Percentiles rank a stretch among this genome's conserved stretches.
Evolutionary conservation across 257 asterid species (phyloP).

Genomic region (Solanum verrucosum): DNA sequence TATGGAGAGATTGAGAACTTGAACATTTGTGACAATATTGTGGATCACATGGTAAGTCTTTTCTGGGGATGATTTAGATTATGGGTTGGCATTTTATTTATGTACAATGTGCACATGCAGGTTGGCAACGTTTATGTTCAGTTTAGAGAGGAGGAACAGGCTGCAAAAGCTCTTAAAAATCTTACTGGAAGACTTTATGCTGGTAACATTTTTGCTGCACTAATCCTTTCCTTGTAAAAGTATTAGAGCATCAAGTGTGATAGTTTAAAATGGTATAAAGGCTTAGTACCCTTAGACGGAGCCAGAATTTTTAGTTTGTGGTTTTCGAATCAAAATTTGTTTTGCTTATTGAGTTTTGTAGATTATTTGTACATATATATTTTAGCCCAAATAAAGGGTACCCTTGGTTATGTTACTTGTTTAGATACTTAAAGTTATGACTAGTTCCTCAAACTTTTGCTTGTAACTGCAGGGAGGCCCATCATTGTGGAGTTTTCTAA

Average conservation of each 20-base stretch:
- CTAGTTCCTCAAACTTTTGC: background rate
- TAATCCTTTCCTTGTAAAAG: background rate
- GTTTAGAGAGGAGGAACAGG: slow-evolving; percentile 23
- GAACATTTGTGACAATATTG: slow-evolving; percentile 24
- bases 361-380: background rate
- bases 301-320: background rate
- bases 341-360: background rate
- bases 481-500: slow-evolving; percentile 95
- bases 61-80: background rate
- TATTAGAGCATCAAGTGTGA: background rate
- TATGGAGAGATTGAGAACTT: slow-evolving; percentile 21
- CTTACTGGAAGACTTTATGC: slow-evolving; percentile 1
- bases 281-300: background rate
- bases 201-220: background rate
- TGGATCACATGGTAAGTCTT: slow-evolving; percentile 17
- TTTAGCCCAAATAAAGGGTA: background rate
- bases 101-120: background rate
- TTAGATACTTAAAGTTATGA: background rate
- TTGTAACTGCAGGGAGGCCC: slow-evolving; percentile 57
- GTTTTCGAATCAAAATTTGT: background rate
- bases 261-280: background rate
- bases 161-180: slow-evolving; percentile 15
- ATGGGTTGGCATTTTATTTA: background rate
- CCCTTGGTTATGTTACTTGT: background rate
- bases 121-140: slow-evolving; percentile 21